Conservation (phyloP, 306 rosid species). For the Rubus parviflorus region DNA sequence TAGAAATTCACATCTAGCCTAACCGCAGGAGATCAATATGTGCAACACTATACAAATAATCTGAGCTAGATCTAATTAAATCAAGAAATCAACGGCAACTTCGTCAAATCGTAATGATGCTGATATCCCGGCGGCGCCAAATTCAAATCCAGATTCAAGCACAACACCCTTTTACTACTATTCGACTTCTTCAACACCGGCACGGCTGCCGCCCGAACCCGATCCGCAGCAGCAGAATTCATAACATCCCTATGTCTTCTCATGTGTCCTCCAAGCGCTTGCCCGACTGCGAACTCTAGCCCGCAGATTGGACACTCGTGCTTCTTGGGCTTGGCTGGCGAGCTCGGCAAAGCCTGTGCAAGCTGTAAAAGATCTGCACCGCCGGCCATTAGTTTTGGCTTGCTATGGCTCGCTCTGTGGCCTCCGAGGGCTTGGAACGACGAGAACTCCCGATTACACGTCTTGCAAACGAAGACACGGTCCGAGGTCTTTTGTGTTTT, state of each 20-base stretch:
- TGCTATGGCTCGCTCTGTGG: conserved; percentile 70
- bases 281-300: conserved; percentile 46
- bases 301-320: conserved; percentile 65
- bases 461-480: conserved; percentile 62
- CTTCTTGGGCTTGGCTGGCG: conserved; percentile 33
- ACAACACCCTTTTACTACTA: conserved; percentile 11
- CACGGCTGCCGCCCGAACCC: not conserved
- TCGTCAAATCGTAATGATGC: not conserved
- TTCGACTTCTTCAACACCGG: conserved; percentile 10
- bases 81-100: not conserved
- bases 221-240: not conserved
- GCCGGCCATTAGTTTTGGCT: conserved; percentile 30
- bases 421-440: conserved; percentile 81
- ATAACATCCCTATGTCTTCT: conserved; percentile 47
- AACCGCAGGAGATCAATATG: not conserved
- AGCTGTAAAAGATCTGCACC: conserved; percentile 6
- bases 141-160: conserved; percentile 7
- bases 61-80: not conserved
- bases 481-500: not conserved
- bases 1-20: not conserved
- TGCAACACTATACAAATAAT: not conserved
- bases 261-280: conserved; percentile 46
- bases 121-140: not conserved
- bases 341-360: not conserved
- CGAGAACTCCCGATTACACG: conserved; percentile 50